Evolutionary conservation across 2,329 filamentous ascomycete genomes (phyloP), one percentile per base, ranked within the genome.

Genomic region (Chaetomium olivaceum): DNA sequence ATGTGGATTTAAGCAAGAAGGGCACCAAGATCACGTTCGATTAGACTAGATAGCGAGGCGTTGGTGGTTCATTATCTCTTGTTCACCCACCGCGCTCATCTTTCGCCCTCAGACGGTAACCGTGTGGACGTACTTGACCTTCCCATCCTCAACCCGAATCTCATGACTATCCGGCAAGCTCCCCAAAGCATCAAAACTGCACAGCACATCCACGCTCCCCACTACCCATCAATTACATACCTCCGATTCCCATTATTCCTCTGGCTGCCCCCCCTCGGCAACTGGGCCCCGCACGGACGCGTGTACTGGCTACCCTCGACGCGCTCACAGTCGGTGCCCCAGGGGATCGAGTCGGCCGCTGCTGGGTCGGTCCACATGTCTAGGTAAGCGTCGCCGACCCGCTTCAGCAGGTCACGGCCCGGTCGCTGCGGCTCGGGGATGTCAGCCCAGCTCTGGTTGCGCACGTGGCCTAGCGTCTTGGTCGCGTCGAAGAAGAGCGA

Each of bases 21-120:
- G 89, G 91, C 31, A 95, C 90, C 64, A 97, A 97, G 83, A 96
- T 97, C 76, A 93, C 88, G 56, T 97, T 97, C 81, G 92, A 96
- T 74, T 85, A 66, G 57, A 64, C 21, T 23, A 33, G 25, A 31
- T 14, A 39, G 56, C 46, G 29, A 27, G 50, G 60, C 48, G 60
- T 60, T 50, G 57, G 29, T 33, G 46, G 52, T 14, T 46, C 46
- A 14, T 14, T 31, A 11, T 19, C 11, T 25, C 16, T 46, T 21
- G 19, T 27, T n/a, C 25, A 39, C 27, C n/a, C 31, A 36, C n/a
- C 39, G 19, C 6, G n/a, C 54, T 6, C 19, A 3, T 31, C 23
- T 33, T 6, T 12, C 12, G 4, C 21, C 39, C 43, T 67, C 56
- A 71, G 19, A 76, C 74, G 3, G 77, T 78, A 5, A 78, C 73